Conservation (phyloP, 2,329 filamentous ascomycete genomes). For the Metarhizium guizhouense region DNA sequence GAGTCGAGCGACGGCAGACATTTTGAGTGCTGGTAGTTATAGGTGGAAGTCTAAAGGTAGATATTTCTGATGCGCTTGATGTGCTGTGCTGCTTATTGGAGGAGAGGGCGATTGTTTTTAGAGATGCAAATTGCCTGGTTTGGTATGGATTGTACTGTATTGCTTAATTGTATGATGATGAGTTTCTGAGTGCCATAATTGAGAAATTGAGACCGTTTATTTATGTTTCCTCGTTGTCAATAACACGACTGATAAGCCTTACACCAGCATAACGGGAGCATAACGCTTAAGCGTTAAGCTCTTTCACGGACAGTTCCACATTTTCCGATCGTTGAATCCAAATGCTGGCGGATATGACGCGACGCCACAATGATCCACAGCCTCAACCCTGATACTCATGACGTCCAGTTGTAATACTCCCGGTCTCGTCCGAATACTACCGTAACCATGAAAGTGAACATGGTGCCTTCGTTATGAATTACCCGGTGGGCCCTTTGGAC, state of each 20-base stretch:
- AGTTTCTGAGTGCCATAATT: neutral
- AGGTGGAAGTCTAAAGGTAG: neutral
- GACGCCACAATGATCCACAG: neutral
- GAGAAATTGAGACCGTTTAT: neutral
- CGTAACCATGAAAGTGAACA: neutral
- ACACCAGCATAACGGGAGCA: slow-evolving; percentile 1
- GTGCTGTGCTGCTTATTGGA: neutral
- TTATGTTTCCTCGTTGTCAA: neutral
- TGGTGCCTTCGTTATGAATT: neutral
- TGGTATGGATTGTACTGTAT: neutral
- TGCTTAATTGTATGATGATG: slow-evolving; percentile 3
- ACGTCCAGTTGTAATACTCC: neutral
- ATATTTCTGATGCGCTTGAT: neutral
- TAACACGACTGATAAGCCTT: neutral
- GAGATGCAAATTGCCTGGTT: neutral
- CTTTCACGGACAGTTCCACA: neutral
- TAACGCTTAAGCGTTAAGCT: slow-evolving; percentile 17
- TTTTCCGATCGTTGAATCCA: neutral
- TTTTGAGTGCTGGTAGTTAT: slow-evolving; percentile 10
- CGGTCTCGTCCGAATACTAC: neutral
- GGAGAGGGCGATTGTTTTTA: neutral
- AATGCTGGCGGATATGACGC: neutral
- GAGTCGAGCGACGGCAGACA: slow-evolving; percentile 12
- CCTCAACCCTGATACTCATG: neutral
- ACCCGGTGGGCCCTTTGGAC: slow-evolving; percentile 20